phyloP scores from a whole-genome alignment of 2,329 filamentous ascomycete species.

The Sclerotinia sclerotiorum region DNA sequence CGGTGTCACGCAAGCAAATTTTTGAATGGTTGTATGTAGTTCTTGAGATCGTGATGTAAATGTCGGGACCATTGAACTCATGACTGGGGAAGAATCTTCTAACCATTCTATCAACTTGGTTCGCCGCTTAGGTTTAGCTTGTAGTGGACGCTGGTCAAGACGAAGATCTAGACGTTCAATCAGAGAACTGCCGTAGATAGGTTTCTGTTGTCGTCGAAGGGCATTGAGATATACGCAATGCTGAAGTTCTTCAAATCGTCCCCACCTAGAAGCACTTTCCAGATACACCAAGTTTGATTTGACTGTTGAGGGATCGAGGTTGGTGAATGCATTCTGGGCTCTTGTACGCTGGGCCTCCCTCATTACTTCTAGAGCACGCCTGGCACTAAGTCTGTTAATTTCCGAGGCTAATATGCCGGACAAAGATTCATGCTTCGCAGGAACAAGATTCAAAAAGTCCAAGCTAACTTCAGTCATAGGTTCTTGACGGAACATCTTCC shows the following conservation, averaged over 20 bases:
- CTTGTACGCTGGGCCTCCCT: conserved; percentile 67
- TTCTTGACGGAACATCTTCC: conserved; percentile 60
- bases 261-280: conserved; percentile 68
- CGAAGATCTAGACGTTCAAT: conserved; percentile 71
- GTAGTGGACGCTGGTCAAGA: conserved; percentile 57
- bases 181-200: conserved; percentile 79
- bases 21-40: conserved; percentile 74
- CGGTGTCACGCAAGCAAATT: conserved; percentile 91
- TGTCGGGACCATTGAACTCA: conserved; percentile 70
- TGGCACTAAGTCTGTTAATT: conserved; percentile 67
- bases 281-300: conserved; percentile 70
- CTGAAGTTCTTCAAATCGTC: conserved; percentile 74
- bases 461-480: conserved; percentile 67
- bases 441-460: conserved; percentile 76
- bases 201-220: conserved; percentile 74
- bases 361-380: conserved; percentile 66
- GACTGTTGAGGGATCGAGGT: conserved; percentile 65
- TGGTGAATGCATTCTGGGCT: conserved; percentile 55
- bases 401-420: conserved; percentile 55
- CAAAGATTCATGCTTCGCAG: conserved; percentile 66
- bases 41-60: conserved; percentile 69
- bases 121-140: conserved; percentile 60
- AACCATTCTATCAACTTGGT: conserved; percentile 71
- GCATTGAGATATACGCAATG: conserved; percentile 79
- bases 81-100: conserved; percentile 63